Evolutionary conservation across 2,329 filamentous ascomycete genomes (phyloP), one percentile per base, ranked within the genome.

Genomic region (Fusarium sulawesiense): DNA sequence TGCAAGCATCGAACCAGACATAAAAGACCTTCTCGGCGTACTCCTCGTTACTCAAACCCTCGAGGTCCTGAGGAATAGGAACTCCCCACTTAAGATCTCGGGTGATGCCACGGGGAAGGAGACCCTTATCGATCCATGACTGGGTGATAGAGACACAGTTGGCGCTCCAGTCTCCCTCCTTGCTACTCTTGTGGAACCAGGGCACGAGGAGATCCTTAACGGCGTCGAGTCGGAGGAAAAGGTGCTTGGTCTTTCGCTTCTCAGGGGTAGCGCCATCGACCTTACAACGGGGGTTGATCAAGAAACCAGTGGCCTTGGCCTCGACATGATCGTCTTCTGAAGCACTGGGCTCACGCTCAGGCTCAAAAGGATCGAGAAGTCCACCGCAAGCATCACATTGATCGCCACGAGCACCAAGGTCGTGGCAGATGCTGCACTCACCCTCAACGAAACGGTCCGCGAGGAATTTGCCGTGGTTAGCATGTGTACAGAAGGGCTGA

Each of bases 1-100:
- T 96, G 80, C 93, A 96, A 57, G 93, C 93, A 78, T 97, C 93
- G 78, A 98, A 93, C 93, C 91, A 93, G 64, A 97, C 94, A 77
- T 98, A 98, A 71, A 98, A 89, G 66, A 97, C 95, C 84, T 89
- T 89, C 70, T 84, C 82, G 46, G 83, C 82, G 71, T 87, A 89
- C 27, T 84, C 86, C 57, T 85, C 84, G 6, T 86, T 81, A 6
- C 84, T 85, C 46, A 90, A 64, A 18, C 84, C 84, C 14, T 84
- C 79, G 29, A 85, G 73, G 72, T 49, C 80, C 48, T 77, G 78
- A 34, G 84, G 86, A 48, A 88, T 85, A 6, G 86, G 86, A 18
- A 88, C 86, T 76, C 95, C 95, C 95, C 95, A 98, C 79, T 92
- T 94, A 64, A 98, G 84, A 83, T 98, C 95, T 79, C 95, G 86